These are phyloP conservation scores for Aspergillus phoenicis DNA, from an alignment of 2,329 filamentous ascomycete genomes.

Conservation along the genomic window DNA sequence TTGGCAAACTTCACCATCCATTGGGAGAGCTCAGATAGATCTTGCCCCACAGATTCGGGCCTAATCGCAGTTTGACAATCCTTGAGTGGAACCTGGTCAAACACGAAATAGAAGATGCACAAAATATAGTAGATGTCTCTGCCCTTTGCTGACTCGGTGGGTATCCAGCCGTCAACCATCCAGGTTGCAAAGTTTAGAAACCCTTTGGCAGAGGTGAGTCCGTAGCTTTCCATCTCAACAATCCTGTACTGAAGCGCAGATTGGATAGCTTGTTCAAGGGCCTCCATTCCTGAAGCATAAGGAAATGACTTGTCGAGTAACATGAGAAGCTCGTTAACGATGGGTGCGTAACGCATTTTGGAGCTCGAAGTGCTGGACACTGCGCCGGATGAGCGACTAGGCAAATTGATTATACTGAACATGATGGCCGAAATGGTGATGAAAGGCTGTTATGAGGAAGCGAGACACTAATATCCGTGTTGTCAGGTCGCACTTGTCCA, in stretches of 20 bases:
- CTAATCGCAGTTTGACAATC: slow-evolving; percentile 32
- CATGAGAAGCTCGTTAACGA: background rate
- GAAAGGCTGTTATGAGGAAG: background rate
- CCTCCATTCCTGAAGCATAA: background rate
- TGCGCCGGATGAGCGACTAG: background rate
- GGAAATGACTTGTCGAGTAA: background rate
- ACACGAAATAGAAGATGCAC: slow-evolving; percentile 46
- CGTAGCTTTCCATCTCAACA: background rate
- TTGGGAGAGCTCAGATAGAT: slow-evolving; percentile 37
- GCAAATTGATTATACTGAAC: background rate
- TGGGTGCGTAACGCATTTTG: background rate
- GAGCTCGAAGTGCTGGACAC: background rate
- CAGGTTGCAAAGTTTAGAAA: slow-evolving; percentile 19
- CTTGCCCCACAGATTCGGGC: slow-evolving; percentile 31
- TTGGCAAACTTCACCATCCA: slow-evolving; percentile 46
- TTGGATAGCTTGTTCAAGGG: background rate
- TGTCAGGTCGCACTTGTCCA: background rate
- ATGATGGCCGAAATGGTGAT: background rate
- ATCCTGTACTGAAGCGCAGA: background rate
- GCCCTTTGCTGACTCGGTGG: slow-evolving; percentile 38
- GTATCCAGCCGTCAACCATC: slow-evolving; percentile 38
- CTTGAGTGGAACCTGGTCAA: slow-evolving; percentile 38
- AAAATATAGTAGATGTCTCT: slow-evolving; percentile 42
- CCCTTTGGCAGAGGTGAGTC: background rate
- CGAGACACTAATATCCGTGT: background rate